A percentile compares a stretch with the other conserved stretches of the same genome.
These are phyloP conservation scores for Themeda triandra DNA, from an alignment of 176 grass and related monocot species.

Conservation along the genomic window DNA sequence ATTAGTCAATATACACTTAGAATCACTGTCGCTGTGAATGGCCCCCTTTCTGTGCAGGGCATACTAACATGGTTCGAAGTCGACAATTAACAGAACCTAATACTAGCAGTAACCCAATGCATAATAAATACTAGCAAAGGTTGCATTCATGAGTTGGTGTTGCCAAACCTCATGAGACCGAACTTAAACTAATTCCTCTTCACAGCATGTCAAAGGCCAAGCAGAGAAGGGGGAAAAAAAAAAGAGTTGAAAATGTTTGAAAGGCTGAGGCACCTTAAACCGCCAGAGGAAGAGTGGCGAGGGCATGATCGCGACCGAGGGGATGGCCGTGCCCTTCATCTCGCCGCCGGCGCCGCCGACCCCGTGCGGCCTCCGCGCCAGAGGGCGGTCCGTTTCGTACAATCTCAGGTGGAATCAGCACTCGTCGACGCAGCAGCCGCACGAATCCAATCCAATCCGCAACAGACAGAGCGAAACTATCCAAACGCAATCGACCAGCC, in stretches of 20 bases:
- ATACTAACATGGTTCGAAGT: not conserved
- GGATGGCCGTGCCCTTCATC: conserved; percentile 71
- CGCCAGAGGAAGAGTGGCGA: conserved; percentile 91
- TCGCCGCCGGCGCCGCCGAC: conserved; percentile 18
- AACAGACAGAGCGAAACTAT: not conserved
- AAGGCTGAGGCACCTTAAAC: conserved; percentile 56
- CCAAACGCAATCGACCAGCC: not conserved
- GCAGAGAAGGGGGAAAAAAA: not conserved
- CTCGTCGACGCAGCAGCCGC: not conserved
- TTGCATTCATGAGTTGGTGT: no score
- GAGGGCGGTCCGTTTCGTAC: not conserved
- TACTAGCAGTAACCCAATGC: not conserved
- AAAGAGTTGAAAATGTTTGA: not conserved
- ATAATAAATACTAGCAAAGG: no score
- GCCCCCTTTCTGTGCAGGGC: not conserved
- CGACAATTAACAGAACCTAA: not conserved
- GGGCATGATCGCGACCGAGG: conserved; percentile 60
- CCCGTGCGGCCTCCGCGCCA: conserved; percentile 23
- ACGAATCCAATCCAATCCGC: not conserved
- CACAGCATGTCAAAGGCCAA: not conserved
- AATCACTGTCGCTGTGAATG: not conserved
- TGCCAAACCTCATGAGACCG: not conserved
- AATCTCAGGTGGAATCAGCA: not conserved
- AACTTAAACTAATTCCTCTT: not conserved
- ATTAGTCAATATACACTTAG: not conserved